phyloP scores from a whole-genome alignment of 768 basidiomycete genomes.

The Auriscalpium microsporum region DNA sequence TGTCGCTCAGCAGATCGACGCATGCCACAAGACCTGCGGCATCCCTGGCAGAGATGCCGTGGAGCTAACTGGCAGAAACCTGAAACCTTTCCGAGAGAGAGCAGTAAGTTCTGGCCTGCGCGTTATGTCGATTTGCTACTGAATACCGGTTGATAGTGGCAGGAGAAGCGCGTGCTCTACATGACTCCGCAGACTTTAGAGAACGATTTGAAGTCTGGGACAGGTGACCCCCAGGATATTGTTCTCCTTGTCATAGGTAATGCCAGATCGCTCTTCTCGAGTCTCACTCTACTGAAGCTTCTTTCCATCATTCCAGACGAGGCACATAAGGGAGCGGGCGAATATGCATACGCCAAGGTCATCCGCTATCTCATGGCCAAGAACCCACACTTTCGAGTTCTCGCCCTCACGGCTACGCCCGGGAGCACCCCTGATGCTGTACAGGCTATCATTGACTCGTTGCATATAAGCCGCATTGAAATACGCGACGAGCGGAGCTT shows the following conservation, averaged over 20 bases:
- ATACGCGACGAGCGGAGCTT: constrained; percentile 87
- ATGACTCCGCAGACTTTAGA: constrained; percentile 94
- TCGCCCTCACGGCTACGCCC: constrained; percentile 94
- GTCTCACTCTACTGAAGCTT: neutral
- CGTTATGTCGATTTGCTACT: neutral
- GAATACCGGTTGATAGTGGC: constrained; percentile 44
- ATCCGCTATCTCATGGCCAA: constrained; percentile 87
- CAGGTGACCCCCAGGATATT: constrained; percentile 72
- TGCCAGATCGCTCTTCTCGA: constrained; percentile 12
- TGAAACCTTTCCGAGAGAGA: constrained; percentile 42
- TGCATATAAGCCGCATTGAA: constrained; percentile 94
- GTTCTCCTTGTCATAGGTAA: constrained; percentile 82
- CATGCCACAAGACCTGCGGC: constrained; percentile 88
- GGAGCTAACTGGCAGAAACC: constrained; percentile 77
- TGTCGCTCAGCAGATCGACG: constrained; percentile 90
- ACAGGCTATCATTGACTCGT: constrained; percentile 80
- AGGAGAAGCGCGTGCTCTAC: constrained; percentile 79
- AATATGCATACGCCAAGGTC: constrained; percentile 86
- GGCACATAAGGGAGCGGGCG: constrained; percentile 89
- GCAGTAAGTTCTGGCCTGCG: constrained; percentile 37
- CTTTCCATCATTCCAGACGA: constrained; percentile 52
- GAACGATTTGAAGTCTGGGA: constrained; percentile 71
- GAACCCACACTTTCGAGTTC: constrained; percentile 86
- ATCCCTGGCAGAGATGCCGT: constrained; percentile 81
- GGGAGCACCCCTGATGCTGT: constrained; percentile 81